These are phyloP conservation scores for Lophiotrema nucula DNA, from an alignment of 495 filamentous ascomycete species.

Conservation along the genomic window DNA sequence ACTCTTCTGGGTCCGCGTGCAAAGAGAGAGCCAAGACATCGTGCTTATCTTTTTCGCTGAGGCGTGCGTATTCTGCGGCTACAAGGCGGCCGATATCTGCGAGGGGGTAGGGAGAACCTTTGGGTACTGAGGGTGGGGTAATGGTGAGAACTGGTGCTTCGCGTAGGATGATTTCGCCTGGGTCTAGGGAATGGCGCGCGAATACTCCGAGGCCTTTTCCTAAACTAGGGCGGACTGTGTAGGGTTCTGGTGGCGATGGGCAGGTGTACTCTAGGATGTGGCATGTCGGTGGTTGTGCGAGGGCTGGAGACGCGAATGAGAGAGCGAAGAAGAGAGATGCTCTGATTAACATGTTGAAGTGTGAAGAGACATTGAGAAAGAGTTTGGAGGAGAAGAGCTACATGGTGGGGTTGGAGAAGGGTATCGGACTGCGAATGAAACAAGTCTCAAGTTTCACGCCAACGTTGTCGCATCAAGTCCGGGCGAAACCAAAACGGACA, in stretches of 20 bases:
- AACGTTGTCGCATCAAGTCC: too few species aligned
- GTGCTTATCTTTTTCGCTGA: not conserved
- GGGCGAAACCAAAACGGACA: too few species aligned
- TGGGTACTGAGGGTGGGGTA: constrained; percentile 2
- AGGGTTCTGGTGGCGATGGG: not conserved
- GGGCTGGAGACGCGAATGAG: too few species aligned
- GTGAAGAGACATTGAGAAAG: too few species aligned
- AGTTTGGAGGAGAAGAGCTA: too few species aligned
- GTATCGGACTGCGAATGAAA: too few species aligned
- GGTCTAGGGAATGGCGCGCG: constrained; percentile 15
- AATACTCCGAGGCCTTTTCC: constrained; percentile 31
- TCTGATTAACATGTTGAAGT: too few species aligned
- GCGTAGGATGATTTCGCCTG: constrained; percentile 13
- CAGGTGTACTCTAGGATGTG: too few species aligned
- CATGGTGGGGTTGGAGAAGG: too few species aligned
- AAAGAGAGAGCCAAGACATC: constrained; percentile 6
- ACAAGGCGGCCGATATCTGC: not conserved
- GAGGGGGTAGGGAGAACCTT: constrained; percentile 2
- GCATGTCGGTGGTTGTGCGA: too few species aligned
- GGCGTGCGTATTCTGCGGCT: constrained; percentile 2
- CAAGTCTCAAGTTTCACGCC: too few species aligned
- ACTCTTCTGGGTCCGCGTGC: constrained; percentile 1
- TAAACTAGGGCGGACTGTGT: constrained; percentile 1
- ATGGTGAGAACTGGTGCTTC: constrained; percentile 19
- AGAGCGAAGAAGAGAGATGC: too few species aligned